Conservation (phyloP, 306 rosid species). For the Comarum palustre region DNA sequence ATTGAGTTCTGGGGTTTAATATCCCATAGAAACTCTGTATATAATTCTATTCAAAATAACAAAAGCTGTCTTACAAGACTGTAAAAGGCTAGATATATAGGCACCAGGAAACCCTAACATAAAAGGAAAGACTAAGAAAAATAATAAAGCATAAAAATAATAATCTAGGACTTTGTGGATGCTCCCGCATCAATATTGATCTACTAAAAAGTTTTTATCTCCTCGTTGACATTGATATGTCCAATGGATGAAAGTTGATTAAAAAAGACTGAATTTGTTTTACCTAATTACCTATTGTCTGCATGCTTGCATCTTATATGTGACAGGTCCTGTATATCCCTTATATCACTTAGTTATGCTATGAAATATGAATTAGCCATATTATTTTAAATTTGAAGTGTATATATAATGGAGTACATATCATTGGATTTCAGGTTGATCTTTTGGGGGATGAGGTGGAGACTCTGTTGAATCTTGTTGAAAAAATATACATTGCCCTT, state of each 20-base stretch:
- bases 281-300: not conserved
- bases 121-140: too few relatives aligned
- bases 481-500: slow-evolving; percentile 68
- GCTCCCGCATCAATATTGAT: too few relatives aligned
- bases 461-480: slow-evolving; percentile 56
- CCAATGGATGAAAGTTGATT: not conserved
- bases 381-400: slow-evolving; percentile 2
- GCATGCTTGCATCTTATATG: slow-evolving; percentile 2
- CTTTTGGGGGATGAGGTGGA: slow-evolving; percentile 84
- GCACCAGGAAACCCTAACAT: too few relatives aligned
- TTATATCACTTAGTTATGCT: not conserved
- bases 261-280: not conserved
- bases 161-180: too few relatives aligned
- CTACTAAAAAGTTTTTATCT: not conserved
- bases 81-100: too few relatives aligned
- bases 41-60: too few relatives aligned
- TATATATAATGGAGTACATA: slow-evolving; percentile 22
- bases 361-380: not conserved
- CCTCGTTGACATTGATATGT: not conserved
- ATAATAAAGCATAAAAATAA: too few relatives aligned
- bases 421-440: slow-evolving; percentile 73
- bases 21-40: too few relatives aligned
- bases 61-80: too few relatives aligned
- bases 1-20: too few relatives aligned
- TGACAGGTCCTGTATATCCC: not conserved